Evolutionary conservation across 1,284 basidiomycete species (phyloP).

Genomic region (Schizopora paradoxa): DNA sequence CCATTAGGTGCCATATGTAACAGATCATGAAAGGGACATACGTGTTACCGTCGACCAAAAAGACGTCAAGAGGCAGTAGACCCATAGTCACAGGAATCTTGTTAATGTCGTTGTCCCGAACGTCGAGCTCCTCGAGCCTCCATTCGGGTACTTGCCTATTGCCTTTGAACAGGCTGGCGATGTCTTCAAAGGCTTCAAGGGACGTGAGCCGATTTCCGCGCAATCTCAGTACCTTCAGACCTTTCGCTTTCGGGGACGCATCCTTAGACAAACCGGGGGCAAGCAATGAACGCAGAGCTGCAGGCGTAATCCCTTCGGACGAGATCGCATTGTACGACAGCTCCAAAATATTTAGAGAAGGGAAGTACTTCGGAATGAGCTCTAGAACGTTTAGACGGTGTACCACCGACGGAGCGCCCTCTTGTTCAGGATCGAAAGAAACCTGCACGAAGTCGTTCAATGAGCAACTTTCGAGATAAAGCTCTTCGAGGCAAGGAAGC

Average conservation of each 20-base stretch:
- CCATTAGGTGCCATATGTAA: neutral
- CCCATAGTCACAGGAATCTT: conserved; percentile 65
- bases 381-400: conserved; percentile 49
- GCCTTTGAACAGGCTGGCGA: conserved; percentile 59
- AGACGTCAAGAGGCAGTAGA: conserved; percentile 66
- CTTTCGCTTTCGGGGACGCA: conserved; percentile 31
- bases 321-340: conserved; percentile 69
- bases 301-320: conserved; percentile 42
- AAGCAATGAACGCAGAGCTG: conserved; percentile 44
- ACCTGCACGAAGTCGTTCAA: conserved; percentile 52
- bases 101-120: conserved; percentile 71
- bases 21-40: conserved; percentile 37
- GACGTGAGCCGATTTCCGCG: conserved; percentile 59
- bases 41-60: conserved; percentile 80
- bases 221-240: conserved; percentile 57
- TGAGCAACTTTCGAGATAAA: conserved; percentile 65
- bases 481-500: conserved; percentile 63
- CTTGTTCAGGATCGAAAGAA: conserved; percentile 23
- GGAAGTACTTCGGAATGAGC: conserved; percentile 59
- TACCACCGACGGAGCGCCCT: conserved; percentile 34
- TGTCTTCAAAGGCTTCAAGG: conserved; percentile 53
- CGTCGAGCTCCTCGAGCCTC: conserved; percentile 73
- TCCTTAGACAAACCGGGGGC: conserved; percentile 28
- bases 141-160: conserved; percentile 57
- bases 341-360: conserved; percentile 58